These are phyloP conservation scores for Peronosclerospora sorghi DNA, from an alignment of 352 stramenopile genomes.

Conservation along the genomic window DNA sequence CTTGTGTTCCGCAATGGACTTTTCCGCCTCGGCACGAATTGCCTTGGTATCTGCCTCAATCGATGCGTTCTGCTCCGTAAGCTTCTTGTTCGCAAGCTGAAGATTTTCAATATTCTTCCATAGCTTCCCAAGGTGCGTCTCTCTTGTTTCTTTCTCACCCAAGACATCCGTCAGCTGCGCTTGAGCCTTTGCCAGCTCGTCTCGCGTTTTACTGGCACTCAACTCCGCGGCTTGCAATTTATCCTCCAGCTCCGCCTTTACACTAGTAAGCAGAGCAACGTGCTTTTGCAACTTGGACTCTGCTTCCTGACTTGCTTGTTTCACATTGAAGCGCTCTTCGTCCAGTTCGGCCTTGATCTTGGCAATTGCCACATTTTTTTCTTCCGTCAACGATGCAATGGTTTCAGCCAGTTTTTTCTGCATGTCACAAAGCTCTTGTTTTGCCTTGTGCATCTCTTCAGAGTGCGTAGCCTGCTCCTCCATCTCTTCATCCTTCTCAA, in stretches of 20 bases:
- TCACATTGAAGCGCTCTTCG: slow-evolving; percentile 7
- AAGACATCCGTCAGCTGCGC: slow-evolving; percentile 19
- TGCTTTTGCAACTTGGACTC: slow-evolving; percentile 14
- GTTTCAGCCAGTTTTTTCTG: slow-evolving; percentile 20
- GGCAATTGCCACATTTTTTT: slow-evolving; percentile 16
- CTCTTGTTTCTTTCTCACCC: slow-evolving; percentile 27
- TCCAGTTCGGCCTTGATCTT: slow-evolving; percentile 25
- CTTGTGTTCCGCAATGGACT: slow-evolving; percentile 22
- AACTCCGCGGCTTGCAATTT: slow-evolving; percentile 10
- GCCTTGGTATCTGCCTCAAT: slow-evolving; percentile 32
- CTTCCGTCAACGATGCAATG: slow-evolving; percentile 6
- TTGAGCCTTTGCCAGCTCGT: slow-evolving; percentile 21
- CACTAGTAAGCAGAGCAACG: slow-evolving; percentile 6
- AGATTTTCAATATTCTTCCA: slow-evolving; percentile 45
- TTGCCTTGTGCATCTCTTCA: slow-evolving; percentile 11
- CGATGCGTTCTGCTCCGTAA: slow-evolving; percentile 31
- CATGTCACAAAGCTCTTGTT: slow-evolving; percentile 13
- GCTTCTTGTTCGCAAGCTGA: slow-evolving; percentile 33
- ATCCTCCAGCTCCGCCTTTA: slow-evolving; percentile 12
- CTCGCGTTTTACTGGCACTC: slow-evolving; percentile 3
- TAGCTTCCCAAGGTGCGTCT: slow-evolving; percentile 41
- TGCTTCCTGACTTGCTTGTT: slow-evolving; percentile 6
- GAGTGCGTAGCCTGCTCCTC: slow-evolving; percentile 7
- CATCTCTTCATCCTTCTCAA: slow-evolving; percentile 22
- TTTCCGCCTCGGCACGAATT: slow-evolving; percentile 30